Conservation (phyloP, 768 basidiomycete species). For the Macrocybe gigantea region DNA sequence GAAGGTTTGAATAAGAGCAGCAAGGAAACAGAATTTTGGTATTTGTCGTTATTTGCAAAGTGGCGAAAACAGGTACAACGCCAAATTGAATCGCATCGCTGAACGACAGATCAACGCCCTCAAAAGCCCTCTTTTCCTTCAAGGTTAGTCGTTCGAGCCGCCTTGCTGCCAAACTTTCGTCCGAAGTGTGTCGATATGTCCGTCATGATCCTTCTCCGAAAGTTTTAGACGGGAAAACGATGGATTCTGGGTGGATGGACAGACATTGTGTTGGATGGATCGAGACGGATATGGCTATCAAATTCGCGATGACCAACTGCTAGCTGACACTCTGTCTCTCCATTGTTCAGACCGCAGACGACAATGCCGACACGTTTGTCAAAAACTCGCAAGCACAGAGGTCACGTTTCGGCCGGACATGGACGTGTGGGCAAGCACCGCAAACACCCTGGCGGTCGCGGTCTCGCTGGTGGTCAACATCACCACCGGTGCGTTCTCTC, state of each 20-base stretch:
- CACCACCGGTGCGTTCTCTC: slow-evolving; percentile 83
- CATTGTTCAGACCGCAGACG: slow-evolving; percentile 22
- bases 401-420: slow-evolving; percentile 99
- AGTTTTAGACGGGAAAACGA: slow-evolving; percentile 14
- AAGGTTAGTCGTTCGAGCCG: slow-evolving; percentile 52
- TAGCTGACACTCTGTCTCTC: slow-evolving; percentile 4
- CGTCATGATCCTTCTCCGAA: background rate
- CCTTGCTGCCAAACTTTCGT: slow-evolving; percentile 3
- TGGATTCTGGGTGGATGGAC: slow-evolving; percentile 34
- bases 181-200: background rate
- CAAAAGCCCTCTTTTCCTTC: slow-evolving; percentile 28
- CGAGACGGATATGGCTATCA: slow-evolving; percentile 19
- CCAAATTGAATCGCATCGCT: slow-evolving; percentile 16
- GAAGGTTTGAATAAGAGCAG: slow-evolving; percentile 6
- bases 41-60: slow-evolving; percentile 24
- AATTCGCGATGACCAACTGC: slow-evolving; percentile 16
- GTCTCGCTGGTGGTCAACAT: slow-evolving; percentile 99
- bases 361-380: slow-evolving; percentile 92
- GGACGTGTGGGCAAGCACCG: slow-evolving; percentile 99
- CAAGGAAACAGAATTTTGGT: slow-evolving; percentile 7
- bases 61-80: slow-evolving; percentile 19
- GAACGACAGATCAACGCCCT: slow-evolving; percentile 36
- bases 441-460: slow-evolving; percentile 99
- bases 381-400: slow-evolving; percentile 99
- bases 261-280: slow-evolving; percentile 44